Conservation (phyloP, 2,329 filamentous ascomycete genomes). For the Ophiostoma australiae region DNA sequence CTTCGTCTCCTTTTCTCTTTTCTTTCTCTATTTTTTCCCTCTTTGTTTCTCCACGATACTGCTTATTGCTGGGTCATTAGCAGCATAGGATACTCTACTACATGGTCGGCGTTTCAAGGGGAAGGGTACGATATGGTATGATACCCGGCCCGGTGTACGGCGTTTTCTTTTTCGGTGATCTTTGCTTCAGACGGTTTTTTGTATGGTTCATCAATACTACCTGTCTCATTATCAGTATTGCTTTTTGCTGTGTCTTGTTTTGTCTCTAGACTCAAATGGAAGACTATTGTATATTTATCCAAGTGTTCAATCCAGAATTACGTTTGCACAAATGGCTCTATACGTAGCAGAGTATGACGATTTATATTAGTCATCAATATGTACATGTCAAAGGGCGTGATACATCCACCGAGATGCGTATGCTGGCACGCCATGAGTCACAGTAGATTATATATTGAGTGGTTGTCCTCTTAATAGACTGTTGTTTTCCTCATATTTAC, state of each 20-base stretch:
- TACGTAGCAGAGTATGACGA: background rate
- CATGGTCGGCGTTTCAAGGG: slow-evolving; percentile 12
- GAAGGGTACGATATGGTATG: slow-evolving; percentile 6
- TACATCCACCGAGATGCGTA: background rate
- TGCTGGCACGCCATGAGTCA: background rate
- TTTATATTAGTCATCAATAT: background rate
- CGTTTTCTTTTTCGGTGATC: background rate
- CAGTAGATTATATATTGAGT: background rate
- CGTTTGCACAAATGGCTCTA: background rate
- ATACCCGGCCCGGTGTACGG: slow-evolving; percentile 12
- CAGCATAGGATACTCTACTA: background rate
- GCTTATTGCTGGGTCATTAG: background rate
- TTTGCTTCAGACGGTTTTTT: background rate
- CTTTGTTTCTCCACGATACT: background rate
- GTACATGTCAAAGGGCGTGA: background rate
- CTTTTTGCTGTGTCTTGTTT: background rate
- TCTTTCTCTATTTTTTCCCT: background rate
- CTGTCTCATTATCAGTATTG: background rate
- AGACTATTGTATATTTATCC: background rate
- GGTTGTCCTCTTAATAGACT: too few relatives aligned
- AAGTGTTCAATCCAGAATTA: background rate
- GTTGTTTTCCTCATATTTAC: background rate
- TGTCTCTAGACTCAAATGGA: background rate
- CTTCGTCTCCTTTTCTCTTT: background rate
- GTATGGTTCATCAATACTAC: background rate